Evolutionary conservation across 2,329 filamentous ascomycete genomes (phyloP).

Genomic region (Aspergillus carbonarius): DNA sequence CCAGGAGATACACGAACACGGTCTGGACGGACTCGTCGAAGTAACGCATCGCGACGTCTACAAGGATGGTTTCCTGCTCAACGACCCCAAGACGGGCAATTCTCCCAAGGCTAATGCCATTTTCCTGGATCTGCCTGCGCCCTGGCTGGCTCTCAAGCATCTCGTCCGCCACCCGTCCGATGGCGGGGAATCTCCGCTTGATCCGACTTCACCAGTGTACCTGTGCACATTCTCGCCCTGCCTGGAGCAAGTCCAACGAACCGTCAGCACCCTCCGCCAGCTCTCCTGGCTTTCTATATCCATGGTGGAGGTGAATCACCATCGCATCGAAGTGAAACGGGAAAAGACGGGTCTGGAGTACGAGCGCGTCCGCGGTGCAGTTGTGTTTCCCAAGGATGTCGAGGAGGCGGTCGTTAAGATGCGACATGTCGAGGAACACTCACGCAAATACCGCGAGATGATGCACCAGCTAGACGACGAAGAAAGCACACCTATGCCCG

Average conservation of each 20-base stretch:
- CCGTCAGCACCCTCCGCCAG: constrained; percentile 74
- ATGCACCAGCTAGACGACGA: constrained; percentile 24
- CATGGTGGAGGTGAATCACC: constrained; percentile 86
- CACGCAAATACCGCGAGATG: constrained; percentile 61
- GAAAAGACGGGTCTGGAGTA: constrained; percentile 74
- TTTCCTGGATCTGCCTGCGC: constrained; percentile 53
- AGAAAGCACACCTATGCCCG: constrained; percentile 18
- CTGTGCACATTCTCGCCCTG: constrained; percentile 96
- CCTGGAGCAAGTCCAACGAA: constrained; percentile 91
- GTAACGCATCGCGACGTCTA: constrained; percentile 52
- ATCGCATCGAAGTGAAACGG: constrained; percentile 75
- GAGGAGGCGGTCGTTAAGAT: constrained; percentile 74
- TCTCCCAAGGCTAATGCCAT: constrained; percentile 48
- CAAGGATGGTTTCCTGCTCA: constrained; percentile 47
- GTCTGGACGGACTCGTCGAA: constrained; percentile 45
- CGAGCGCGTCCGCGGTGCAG: constrained; percentile 66
- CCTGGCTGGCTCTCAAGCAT: constrained; percentile 51
- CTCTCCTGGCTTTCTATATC: constrained; percentile 88
- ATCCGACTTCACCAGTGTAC: constrained; percentile 69
- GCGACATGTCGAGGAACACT: constrained; percentile 68
- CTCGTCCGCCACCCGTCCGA: constrained; percentile 40
- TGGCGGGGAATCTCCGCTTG: constrained; percentile 55
- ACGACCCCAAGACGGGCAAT: constrained; percentile 30
- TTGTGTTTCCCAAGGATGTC: constrained; percentile 66
- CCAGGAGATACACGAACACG: constrained; percentile 46